Conservation (phyloP, 1,284 basidiomycete species). For the Trichosporon sp. region DNA sequence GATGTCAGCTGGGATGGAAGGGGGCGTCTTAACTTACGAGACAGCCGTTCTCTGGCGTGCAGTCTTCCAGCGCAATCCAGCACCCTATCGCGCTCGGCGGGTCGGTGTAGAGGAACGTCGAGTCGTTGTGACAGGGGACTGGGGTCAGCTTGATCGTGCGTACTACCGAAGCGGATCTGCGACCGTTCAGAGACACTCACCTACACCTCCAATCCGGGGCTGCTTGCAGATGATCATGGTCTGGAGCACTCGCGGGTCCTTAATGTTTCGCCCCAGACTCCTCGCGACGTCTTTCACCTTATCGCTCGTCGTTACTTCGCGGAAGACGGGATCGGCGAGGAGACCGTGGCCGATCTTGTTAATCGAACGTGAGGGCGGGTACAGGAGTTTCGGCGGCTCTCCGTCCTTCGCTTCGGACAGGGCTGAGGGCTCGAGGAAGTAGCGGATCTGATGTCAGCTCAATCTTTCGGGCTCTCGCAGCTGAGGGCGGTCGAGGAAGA, state of each 20-base stretch:
- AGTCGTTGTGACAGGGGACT: constrained; percentile 65
- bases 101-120: constrained; percentile 73
- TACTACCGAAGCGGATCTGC: too few relatives aligned
- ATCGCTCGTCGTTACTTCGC: constrained; percentile 73
- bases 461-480: background rate
- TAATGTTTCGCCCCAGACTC: constrained; percentile 72
- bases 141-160: constrained; percentile 9
- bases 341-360: constrained; percentile 66
- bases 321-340: constrained; percentile 77
- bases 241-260: constrained; percentile 83
- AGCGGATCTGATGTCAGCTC: constrained; percentile 42
- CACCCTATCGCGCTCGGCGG: constrained; percentile 90
- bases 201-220: constrained; percentile 82
- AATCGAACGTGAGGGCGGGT: constrained; percentile 33
- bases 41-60: constrained; percentile 80
- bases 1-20: constrained; percentile 7
- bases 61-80: constrained; percentile 92
- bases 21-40: constrained; percentile 56
- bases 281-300: constrained; percentile 68
- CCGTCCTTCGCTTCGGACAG: constrained; percentile 26
- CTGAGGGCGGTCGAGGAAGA: too few relatives aligned
- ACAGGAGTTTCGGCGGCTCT: background rate
- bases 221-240: constrained; percentile 95
- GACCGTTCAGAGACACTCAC: constrained; percentile 55
- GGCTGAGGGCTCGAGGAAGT: constrained; percentile 54